These are phyloP conservation scores for Tetracladium setigerum DNA, from an alignment of 495 filamentous ascomycete genomes.

Conservation along the genomic window DNA sequence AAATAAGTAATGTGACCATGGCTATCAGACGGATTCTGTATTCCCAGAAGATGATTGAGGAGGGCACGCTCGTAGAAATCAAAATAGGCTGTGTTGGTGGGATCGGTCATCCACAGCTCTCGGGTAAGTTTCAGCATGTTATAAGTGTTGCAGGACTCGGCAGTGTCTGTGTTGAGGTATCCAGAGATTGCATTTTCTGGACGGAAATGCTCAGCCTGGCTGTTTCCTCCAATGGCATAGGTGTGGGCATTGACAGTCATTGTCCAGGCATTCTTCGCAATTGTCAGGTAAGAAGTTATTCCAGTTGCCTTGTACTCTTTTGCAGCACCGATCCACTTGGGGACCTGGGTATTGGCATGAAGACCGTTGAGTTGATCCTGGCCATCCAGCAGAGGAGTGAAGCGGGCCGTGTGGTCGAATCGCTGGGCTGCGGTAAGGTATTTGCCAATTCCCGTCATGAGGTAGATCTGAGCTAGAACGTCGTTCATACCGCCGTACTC, in stretches of 20 bases:
- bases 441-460: slow-evolving; percentile 21
- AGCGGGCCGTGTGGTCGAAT: slow-evolving; percentile 29
- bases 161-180: slow-evolving; percentile 26
- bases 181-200: slow-evolving; percentile 24
- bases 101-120: slow-evolving; percentile 25
- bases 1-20: slow-evolving; percentile 36
- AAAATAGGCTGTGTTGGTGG: slow-evolving; percentile 26
- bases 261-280: slow-evolving; percentile 30
- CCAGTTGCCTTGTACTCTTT: slow-evolving; percentile 28
- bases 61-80: slow-evolving; percentile 33
- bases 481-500: slow-evolving; percentile 36
- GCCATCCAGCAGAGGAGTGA: slow-evolving; percentile 27
- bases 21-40: slow-evolving; percentile 22
- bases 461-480: slow-evolving; percentile 27
- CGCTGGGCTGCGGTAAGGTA: slow-evolving; percentile 29
- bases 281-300: slow-evolving; percentile 21
- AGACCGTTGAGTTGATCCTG: slow-evolving; percentile 28
- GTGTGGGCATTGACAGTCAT: slow-evolving; percentile 25
- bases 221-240: slow-evolving; percentile 34
- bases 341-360: slow-evolving; percentile 33
- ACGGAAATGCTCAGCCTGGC: slow-evolving; percentile 33
- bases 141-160: slow-evolving; percentile 32
- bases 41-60: slow-evolving; percentile 30
- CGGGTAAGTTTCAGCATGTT: slow-evolving; percentile 35
- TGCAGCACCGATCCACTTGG: slow-evolving; percentile 31